Evolutionary conservation across 2,329 filamentous ascomycete species (phyloP), one percentile per base, ranked within the genome.

Genomic region (Coniochaeta prunicola): DNA sequence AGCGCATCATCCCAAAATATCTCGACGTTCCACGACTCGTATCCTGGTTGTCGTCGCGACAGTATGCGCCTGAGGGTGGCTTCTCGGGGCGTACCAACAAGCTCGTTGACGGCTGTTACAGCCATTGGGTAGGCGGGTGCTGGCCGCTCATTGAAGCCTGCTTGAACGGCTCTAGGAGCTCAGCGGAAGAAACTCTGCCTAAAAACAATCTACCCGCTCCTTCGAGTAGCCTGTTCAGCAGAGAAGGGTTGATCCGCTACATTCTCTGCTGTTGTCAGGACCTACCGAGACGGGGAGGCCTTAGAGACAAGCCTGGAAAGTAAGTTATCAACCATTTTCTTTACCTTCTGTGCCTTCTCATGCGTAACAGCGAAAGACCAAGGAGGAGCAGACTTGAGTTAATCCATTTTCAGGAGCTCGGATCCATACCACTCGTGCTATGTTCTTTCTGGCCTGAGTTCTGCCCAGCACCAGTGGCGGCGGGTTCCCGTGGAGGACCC

Each of bases 21-120:
- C 82, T 99, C 60, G 81, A 97, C 73, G 75, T 97, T 58, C 83
- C 87, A 61, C 79, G 85, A 57, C 81, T 99, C 58, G 81, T 94
- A 54, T 86, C 88, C 61, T 99, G 94, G 92, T 83, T 99, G 40
- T 93, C 91, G 8, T 86, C 90, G 50, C 87, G 92, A 60, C 94
- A 99, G 73, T 90, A 93, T 71, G 86, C 87, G 31, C 94, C 93
- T 3, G 94, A 97, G 72, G 92, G 92, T 63, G 94, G 94, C 36
- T 92, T 96, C 69, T 89, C 91, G 42, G 94, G 94, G 61, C 88
- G 94, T 65, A 96, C 93, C 30, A 97, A 97, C 80, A 99, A 99
- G 76, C 82, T 99, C 33, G 94, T 97, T 33, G 94, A 99, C 73
- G 94, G 93, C 53, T 99, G 94, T 76, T 99, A 99, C 77, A 96